Base-by-base conservation (phyloP, 805 yeast genomes). In the Barnettozyma vustinii region DNA sequence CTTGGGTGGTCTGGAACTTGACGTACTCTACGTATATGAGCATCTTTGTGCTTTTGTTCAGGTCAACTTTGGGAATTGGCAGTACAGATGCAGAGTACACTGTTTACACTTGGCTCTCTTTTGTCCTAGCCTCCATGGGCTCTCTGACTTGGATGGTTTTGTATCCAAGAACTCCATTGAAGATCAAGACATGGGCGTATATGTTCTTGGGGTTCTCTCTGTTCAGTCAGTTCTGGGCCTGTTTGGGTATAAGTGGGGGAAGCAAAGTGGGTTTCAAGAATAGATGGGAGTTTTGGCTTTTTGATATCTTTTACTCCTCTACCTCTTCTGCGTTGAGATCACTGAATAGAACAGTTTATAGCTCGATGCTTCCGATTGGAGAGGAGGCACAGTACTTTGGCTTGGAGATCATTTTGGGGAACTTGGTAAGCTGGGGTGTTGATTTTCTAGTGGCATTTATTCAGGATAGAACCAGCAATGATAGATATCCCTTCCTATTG, bases 351-450 rank as follows among this genome's bases (percentile, higher is more conserved):
- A 61, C 65, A 0, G 56, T 69, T 0, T 71, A 71, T 47, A 67
- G 71, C 32, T 56, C 72, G 0, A 54, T 72, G 44, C 53, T 72
- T 15, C 76, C 76, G 1, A 64, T 60, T 45, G 74, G 74, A 0
- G 67, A 69, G 33, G 75, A 72, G 49, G 74, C 73, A 4, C 74
- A 71, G 52, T 71, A 62, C 44, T 70, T 72, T 54, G 76, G 76
- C 0, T 52, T 71, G 37, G 75, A 70, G 47, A 56, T 70, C 7
- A 64, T 71, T 63, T 58, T 71, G 13, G 74, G 74, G 1, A 62
- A 70, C 12, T 64, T 72, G 5, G 65, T 72, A 4, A 72, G 73
- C 2, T 72, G 76, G 74, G 65, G 68, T 26, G 73, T 73, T 9
- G 57, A 57, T 4, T 61, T 71, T 39, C 65, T 70, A 1, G 69